Percentiles rank a stretch among this genome's conserved stretches.
Conservation (phyloP, 129 eudicot species). For the Logfia minima region DNA sequence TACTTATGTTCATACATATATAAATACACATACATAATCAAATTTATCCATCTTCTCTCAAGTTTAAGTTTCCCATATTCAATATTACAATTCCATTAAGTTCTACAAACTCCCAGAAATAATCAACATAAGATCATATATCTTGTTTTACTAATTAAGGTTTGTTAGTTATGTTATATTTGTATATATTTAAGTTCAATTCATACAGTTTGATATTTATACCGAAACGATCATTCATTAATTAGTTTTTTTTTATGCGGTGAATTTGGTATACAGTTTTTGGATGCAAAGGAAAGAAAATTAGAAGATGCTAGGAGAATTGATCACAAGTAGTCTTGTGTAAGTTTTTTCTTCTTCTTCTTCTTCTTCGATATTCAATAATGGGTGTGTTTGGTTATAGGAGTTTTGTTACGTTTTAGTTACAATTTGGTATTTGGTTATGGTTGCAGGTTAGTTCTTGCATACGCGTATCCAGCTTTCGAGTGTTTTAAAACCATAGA, state of each 20-base stretch:
- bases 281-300: constrained; percentile 21
- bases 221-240: background rate
- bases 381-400: constrained; percentile 14
- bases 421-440: constrained; percentile 13
- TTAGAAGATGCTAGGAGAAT: constrained; percentile 67
- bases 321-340: constrained; percentile 65
- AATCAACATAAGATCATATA: constrained; percentile 11
- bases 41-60: constrained; percentile 8
- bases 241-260: background rate
- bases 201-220: background rate
- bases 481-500: constrained; percentile 90
- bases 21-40: constrained; percentile 7
- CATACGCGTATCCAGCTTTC: constrained; percentile 88
- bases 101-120: too few species aligned
- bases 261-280: constrained; percentile 15
- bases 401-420: background rate
- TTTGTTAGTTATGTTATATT: background rate
- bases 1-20: background rate
- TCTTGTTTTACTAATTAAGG: constrained; percentile 9
- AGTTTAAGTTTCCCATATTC: constrained; percentile 15
- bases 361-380: background rate
- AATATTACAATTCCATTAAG: constrained; percentile 1
- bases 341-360: constrained; percentile 38
- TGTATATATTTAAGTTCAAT: background rate
- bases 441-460: constrained; percentile 62